phyloP scores from a whole-genome alignment of 2,329 filamentous ascomycete genomes.

The Fulvia fulva region DNA sequence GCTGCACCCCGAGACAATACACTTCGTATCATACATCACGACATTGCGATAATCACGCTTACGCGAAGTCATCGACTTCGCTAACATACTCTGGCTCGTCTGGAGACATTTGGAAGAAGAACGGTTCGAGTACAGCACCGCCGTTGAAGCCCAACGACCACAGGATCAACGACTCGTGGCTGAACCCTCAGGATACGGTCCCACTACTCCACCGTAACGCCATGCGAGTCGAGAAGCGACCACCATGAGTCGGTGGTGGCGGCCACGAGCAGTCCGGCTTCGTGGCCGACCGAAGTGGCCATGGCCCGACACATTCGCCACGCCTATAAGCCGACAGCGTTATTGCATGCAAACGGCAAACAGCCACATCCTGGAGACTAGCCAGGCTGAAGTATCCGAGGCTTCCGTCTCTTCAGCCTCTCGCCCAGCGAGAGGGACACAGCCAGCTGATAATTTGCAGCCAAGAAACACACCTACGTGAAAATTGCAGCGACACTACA shows the following conservation, averaged over 20 bases:
- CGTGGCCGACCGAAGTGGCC: neutral
- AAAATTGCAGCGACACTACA: no score
- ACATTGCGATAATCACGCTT: neutral
- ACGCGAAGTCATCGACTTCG: no score
- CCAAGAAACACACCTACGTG: no score
- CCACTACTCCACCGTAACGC: neutral
- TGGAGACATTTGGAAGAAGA: neutral
- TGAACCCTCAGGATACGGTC: neutral
- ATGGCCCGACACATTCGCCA: neutral
- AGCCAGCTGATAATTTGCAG: no score
- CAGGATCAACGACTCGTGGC: neutral
- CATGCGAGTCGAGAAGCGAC: neutral
- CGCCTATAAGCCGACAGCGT: neutral
- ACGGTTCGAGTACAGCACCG: neutral
- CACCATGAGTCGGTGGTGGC: neutral
- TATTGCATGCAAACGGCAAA: constrained; percentile 4
- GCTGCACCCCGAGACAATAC: neutral
- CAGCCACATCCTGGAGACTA: constrained; percentile 1
- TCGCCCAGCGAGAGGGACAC: no score
- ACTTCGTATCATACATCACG: neutral
- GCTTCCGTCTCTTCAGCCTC: no score
- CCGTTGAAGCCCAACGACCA: constrained; percentile 2
- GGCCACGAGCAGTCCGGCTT: neutral
- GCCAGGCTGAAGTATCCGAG: neutral
- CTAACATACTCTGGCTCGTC: no score